phyloP scores from a whole-genome alignment of 179 eudicot genomes.

The Heliamphora pulchella region DNA sequence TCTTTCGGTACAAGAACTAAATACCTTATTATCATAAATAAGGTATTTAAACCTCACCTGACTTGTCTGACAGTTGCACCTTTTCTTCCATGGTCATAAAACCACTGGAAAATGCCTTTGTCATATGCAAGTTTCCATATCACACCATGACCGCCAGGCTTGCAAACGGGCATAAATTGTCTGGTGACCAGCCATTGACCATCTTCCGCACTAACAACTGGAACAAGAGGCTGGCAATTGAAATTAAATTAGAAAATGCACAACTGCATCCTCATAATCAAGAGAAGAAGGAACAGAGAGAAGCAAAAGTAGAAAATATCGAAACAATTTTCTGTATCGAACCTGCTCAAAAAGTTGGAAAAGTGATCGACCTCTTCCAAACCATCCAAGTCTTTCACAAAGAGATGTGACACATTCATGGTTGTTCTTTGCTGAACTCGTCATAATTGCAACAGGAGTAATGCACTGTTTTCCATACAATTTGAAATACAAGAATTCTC shows the following conservation, averaged over 20 bases:
- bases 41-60: conserved; percentile 43
- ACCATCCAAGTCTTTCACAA: conserved; percentile 79
- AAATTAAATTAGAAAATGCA: conserved; percentile 23
- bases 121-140: conserved; percentile 96
- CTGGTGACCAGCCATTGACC: conserved; percentile 80
- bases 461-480: conserved; percentile 82
- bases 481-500: conserved; percentile 88
- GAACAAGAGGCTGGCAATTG: conserved; percentile 91
- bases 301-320: conserved; percentile 13
- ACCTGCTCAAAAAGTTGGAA: conserved; percentile 95
- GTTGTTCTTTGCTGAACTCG: conserved; percentile 78
- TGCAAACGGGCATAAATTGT: conserved; percentile 76
- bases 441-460: conserved; percentile 95
- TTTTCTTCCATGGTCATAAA: conserved; percentile 67
- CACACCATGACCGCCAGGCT: conserved; percentile 99
- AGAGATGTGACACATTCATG: conserved; percentile 66
- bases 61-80: conserved; percentile 98
- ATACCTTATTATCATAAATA: conserved; percentile 16
- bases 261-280: conserved; percentile 7
- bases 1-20: background rate
- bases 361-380: conserved; percentile 83
- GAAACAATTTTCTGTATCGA: conserved; percentile 12
- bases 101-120: conserved; percentile 89
- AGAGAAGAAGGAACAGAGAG: conserved; percentile 25
- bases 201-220: conserved; percentile 81